phyloP scores from a whole-genome alignment of 257 asterid species.

The Leptodermis oblonga region DNA sequence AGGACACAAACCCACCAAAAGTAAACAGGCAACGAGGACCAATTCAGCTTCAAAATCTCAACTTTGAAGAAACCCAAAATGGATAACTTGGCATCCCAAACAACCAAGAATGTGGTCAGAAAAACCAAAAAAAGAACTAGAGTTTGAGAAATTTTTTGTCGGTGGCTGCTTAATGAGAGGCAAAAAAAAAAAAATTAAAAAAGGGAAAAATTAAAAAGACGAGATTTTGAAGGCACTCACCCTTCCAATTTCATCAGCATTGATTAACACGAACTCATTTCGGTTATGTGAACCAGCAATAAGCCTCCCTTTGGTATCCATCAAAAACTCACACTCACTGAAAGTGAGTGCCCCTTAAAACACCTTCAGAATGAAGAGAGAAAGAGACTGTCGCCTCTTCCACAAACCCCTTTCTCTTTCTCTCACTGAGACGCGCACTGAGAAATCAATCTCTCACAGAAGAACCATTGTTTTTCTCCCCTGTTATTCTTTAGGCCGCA shows the following conservation, averaged over 20 bases:
- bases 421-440: constrained; percentile 20
- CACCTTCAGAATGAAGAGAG: constrained; percentile 27
- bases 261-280: constrained; percentile 91
- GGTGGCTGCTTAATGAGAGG: constrained; percentile 7
- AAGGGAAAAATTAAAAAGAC: constrained; percentile 5
- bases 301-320: constrained; percentile 96
- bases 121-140: constrained; percentile 3
- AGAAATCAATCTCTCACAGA: constrained; percentile 24
- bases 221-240: constrained; percentile 35
- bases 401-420: neutral
- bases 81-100: constrained; percentile 18
- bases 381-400: constrained; percentile 15
- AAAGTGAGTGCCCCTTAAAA: constrained; percentile 7
- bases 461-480: constrained; percentile 11
- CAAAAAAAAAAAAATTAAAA: neutral
- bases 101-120: constrained; percentile 16
- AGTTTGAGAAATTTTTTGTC: neutral
- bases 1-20: neutral
- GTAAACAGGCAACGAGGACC: constrained; percentile 12
- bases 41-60: constrained; percentile 23
- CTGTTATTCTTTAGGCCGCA: constrained; percentile 13
- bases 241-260: constrained; percentile 98
- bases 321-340: constrained; percentile 21
- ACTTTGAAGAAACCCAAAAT: constrained; percentile 15
- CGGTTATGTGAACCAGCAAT: constrained; percentile 96